These are phyloP conservation scores for Hypoxylon sp. DNA, from an alignment of 2,329 filamentous ascomycete genomes.

Conservation along the genomic window DNA sequence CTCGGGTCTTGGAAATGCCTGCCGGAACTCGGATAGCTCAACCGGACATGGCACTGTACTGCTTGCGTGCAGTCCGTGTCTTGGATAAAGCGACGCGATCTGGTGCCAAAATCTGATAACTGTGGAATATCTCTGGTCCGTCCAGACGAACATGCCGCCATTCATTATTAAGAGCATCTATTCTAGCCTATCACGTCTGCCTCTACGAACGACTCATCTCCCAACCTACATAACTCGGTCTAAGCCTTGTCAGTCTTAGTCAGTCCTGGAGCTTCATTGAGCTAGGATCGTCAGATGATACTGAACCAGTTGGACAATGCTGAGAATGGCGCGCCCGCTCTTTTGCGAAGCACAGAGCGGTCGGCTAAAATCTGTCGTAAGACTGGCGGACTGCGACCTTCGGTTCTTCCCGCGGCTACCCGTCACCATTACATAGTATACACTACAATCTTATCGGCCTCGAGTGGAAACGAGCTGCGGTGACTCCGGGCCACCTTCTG, in stretches of 20 bases:
- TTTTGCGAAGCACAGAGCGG: conserved; percentile 29
- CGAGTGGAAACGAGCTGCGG: conserved; percentile 34
- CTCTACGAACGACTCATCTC: conserved; percentile 6
- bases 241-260: conserved; percentile 44
- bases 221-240: conserved; percentile 23
- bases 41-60: conserved; percentile 31
- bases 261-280: conserved; percentile 31
- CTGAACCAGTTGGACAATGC: conserved; percentile 21
- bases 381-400: conserved; percentile 40
- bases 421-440: conserved; percentile 20
- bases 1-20: conserved; percentile 25
- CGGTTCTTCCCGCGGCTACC: conserved; percentile 35
- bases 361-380: conserved; percentile 42
- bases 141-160: conserved; percentile 24
- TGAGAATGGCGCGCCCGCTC: conserved; percentile 27
- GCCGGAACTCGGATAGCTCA: conserved; percentile 38
- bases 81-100: conserved; percentile 38
- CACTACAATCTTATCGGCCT: conserved; percentile 23
- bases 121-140: conserved; percentile 10
- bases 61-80: conserved; percentile 33
- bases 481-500: conserved; percentile 20
- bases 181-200: conserved; percentile 20
- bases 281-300: conserved; percentile 38
- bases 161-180: conserved; percentile 28
- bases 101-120: conserved; percentile 37